Percentiles rank a stretch among this genome's conserved stretches.
These are phyloP conservation scores for Brassica carinata DNA, from an alignment of 345 rosid species.

Conservation along the genomic window DNA sequence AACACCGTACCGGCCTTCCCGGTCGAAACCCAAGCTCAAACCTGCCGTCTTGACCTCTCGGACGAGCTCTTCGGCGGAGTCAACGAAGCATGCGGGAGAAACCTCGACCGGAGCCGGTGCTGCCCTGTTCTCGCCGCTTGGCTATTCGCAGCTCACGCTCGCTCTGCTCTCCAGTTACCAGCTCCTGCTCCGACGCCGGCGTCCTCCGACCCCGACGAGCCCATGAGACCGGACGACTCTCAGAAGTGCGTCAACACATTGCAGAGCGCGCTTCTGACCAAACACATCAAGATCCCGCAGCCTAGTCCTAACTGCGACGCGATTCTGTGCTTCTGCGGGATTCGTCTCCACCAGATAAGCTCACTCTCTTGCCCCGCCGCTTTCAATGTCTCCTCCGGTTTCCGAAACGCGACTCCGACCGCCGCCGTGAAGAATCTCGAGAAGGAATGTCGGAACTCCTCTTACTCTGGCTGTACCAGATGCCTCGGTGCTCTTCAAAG, in stretches of 20 bases:
- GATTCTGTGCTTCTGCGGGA: conserved; percentile 90
- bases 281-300: conserved; percentile 79
- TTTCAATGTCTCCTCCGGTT: conserved; percentile 69
- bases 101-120: conserved; percentile 91
- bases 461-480: conserved; percentile 91
- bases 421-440: conserved; percentile 84
- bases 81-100: conserved; percentile 76
- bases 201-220: conserved; percentile 54
- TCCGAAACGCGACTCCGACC: conserved; percentile 80
- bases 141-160: conserved; percentile 96
- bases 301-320: conserved; percentile 87
- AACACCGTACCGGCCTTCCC: conserved; percentile 93
- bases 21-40: conserved; percentile 61
- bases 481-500: conserved; percentile 90
- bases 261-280: conserved; percentile 73
- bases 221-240: conserved; percentile 94
- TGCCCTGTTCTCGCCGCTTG: conserved; percentile 96
- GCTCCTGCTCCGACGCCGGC: conserved; percentile 62
- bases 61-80: conserved; percentile 98
- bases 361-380: conserved; percentile 97
- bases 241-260: conserved; percentile 94
- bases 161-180: conserved; percentile 74
- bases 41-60: conserved; percentile 86
- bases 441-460: conserved; percentile 84
- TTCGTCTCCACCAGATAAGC: conserved; percentile 91